Percentiles rank a stretch among this genome's conserved stretches.
Evolutionary conservation across 163 green algal genomes (phyloP).

Genomic region (Scenedesmus sp.): DNA sequence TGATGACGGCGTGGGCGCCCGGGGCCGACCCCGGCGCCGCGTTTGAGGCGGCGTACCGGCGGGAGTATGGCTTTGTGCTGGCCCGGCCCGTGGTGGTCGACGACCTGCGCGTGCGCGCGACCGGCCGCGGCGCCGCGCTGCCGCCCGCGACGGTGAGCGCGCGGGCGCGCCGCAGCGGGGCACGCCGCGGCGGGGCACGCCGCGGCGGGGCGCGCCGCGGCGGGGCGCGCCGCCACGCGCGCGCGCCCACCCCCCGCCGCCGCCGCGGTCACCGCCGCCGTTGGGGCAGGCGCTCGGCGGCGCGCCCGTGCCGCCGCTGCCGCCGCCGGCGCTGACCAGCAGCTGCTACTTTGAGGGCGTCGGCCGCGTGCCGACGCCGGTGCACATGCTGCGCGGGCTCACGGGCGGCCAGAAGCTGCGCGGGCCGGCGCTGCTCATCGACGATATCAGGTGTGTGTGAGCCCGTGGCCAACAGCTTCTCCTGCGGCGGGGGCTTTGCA

Average conservation of each 20-base stretch:
- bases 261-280: no score
- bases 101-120: slow-evolving; percentile 80
- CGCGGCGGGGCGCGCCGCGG: no score
- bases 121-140: slow-evolving; percentile 56
- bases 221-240: no score
- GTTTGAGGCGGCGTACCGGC: slow-evolving; percentile 71
- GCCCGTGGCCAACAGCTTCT: no score
- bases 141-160: slow-evolving; percentile 14
- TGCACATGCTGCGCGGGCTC: slow-evolving; percentile 73
- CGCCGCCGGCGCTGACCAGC: slow-evolving; percentile 26
- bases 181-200: no score
- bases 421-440: slow-evolving; percentile 89
- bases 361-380: slow-evolving; percentile 74
- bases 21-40: slow-evolving; percentile 45
- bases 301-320: slow-evolving; percentile 33
- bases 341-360: slow-evolving; percentile 78
- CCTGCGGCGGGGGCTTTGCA: no score
- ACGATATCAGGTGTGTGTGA: slow-evolving; percentile 72
- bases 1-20: slow-evolving; percentile 78
- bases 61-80: slow-evolving; percentile 94
- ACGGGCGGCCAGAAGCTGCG: slow-evolving; percentile 61
- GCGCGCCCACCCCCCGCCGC: no score
- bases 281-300: no score
- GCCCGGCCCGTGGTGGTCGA: slow-evolving; percentile 82
- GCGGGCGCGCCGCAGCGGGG: no score